Percentiles rank a stretch among this genome's conserved stretches.
Conservation (phyloP, 176 grass and related monocot genomes). For the Oryza glumipatula region DNA sequence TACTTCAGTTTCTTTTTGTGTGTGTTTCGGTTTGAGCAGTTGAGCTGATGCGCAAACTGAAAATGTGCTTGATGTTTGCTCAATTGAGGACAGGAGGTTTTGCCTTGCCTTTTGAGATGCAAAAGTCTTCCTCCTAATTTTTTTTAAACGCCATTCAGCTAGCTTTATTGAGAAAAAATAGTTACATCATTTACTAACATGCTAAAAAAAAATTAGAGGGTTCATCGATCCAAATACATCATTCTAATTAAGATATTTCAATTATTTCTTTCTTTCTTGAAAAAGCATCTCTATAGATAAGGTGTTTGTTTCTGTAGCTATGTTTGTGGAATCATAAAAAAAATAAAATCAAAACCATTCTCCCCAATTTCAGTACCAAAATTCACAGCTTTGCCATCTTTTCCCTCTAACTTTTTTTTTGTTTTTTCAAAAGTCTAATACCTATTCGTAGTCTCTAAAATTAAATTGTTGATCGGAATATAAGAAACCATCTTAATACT, state of each 20-base stretch:
- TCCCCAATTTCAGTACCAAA: background rate
- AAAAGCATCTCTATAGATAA: background rate
- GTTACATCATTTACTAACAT: too few species aligned
- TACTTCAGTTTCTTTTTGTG: background rate
- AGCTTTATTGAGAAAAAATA: too few species aligned
- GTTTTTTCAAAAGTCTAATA: too few species aligned
- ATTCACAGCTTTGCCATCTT: background rate
- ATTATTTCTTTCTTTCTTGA: background rate
- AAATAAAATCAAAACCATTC: background rate
- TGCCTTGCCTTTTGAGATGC: background rate
- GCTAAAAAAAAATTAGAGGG: too few species aligned
- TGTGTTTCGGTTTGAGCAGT: conserved; percentile 4
- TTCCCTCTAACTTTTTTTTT: background rate
- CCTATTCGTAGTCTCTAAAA: too few species aligned
- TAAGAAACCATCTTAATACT: too few species aligned
- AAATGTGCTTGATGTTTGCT: background rate
- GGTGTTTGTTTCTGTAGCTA: background rate
- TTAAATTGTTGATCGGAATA: too few species aligned
- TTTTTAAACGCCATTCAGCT: too few species aligned
- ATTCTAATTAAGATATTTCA: background rate
- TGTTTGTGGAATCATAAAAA: background rate
- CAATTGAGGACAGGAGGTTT: too few species aligned
- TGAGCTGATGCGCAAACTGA: background rate
- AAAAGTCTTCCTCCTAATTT: background rate
- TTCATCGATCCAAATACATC: too few species aligned